Conservation (phyloP, 352 stramenopile genomes). For the Pythium pyrilobum region DNA sequence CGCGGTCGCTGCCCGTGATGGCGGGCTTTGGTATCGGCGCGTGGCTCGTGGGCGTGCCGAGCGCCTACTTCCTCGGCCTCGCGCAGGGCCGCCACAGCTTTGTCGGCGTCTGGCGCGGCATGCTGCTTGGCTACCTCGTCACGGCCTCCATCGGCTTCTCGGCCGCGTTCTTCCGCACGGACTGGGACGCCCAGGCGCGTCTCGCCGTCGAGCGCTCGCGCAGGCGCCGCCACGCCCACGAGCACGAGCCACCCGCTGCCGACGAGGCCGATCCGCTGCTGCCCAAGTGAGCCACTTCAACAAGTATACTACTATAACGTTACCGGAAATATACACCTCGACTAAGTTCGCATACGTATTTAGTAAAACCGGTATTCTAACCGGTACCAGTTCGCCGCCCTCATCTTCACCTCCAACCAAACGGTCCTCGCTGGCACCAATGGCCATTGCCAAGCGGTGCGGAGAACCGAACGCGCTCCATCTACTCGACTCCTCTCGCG, state of each 20-base stretch:
- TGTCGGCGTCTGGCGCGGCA: constrained; percentile 68
- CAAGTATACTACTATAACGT: too few species aligned
- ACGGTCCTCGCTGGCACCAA: background rate
- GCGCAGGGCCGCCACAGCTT: constrained; percentile 28
- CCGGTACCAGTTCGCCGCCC: background rate
- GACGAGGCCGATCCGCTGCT: constrained; percentile 19
- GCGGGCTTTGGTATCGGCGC: constrained; percentile 49
- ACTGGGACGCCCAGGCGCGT: constrained; percentile 54
- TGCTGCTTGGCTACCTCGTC: constrained; percentile 67
- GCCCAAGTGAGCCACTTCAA: too few species aligned
- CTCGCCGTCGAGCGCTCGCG: constrained; percentile 47
- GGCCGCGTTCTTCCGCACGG: constrained; percentile 43
- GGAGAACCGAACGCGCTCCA: too few species aligned
- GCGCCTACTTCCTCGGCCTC: constrained; percentile 64
- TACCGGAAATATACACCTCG: too few species aligned
- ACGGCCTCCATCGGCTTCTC: constrained; percentile 66
- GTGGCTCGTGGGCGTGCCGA: constrained; percentile 72
- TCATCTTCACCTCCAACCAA: constrained; percentile 14
- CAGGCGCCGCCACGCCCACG: background rate
- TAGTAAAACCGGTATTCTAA: background rate
- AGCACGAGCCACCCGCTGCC: background rate
- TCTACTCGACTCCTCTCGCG: too few species aligned
- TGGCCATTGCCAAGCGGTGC: background rate
- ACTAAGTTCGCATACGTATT: too few species aligned
- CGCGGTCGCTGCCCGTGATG: constrained; percentile 46